A percentile compares a stretch with the other conserved stretches of the same genome.
Conservation (phyloP, 2,329 filamentous ascomycete genomes). For the Fusarium longipes region DNA sequence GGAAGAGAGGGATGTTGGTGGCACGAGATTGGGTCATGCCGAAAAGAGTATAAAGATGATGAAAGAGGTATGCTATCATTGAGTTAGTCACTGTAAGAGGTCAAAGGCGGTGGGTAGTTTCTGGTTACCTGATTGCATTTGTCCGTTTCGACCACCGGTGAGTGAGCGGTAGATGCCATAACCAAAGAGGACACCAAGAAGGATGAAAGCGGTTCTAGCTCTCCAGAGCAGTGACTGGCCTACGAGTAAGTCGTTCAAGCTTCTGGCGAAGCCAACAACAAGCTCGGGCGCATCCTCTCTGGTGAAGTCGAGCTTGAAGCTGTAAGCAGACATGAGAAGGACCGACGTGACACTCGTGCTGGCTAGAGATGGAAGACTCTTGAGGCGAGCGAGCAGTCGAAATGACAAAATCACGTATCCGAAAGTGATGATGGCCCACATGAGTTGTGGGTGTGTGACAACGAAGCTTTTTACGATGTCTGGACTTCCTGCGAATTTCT, state of each 20-base stretch:
- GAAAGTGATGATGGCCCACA: conserved; percentile 79
- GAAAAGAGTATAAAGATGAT: conserved; percentile 80
- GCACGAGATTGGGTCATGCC: conserved; percentile 87
- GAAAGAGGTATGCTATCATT: conserved; percentile 60
- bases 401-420: conserved; percentile 73
- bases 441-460: conserved; percentile 68
- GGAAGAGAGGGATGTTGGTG: conserved; percentile 85
- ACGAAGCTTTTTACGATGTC: conserved; percentile 84
- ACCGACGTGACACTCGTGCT: conserved; percentile 56
- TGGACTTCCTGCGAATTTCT: conserved; percentile 91
- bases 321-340: conserved; percentile 67
- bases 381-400: conserved; percentile 57
- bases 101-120: too few species aligned
- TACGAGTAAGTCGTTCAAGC: conserved; percentile 55
- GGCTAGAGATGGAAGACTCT: conserved; percentile 55
- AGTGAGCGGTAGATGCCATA: conserved; percentile 56
- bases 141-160: conserved; percentile 42
- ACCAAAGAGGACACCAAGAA: conserved; percentile 54
- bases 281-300: conserved; percentile 89
- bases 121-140: conserved; percentile 46
- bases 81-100: conserved; percentile 11
- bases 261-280: conserved; percentile 61
- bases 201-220: conserved; percentile 63
- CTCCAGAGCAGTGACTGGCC: conserved; percentile 60
- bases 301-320: conserved; percentile 93